These are phyloP conservation scores for Geotrichum europaeum DNA, from an alignment of 1,139 yeast genomes.

Conservation along the genomic window DNA sequence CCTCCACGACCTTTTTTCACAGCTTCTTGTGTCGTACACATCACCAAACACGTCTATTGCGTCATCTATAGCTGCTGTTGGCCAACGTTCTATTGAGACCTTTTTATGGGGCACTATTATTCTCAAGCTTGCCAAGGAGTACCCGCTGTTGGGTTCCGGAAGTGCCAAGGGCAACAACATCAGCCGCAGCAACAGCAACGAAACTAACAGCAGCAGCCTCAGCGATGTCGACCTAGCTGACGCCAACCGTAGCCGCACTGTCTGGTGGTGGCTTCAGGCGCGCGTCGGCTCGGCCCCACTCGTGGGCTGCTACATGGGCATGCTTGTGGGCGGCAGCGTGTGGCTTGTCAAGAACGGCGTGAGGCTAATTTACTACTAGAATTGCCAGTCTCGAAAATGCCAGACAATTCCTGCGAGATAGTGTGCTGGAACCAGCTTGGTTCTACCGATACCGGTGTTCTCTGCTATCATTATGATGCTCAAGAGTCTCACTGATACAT, in stretches of 20 bases:
- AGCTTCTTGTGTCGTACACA: background rate
- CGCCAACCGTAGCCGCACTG: background rate
- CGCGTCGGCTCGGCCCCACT: background rate
- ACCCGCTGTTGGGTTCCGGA: conserved; percentile 1
- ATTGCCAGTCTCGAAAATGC: background rate
- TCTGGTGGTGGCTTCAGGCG: background rate
- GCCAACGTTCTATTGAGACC: conserved; percentile 11
- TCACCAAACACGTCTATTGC: background rate
- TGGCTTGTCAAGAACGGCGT: conserved; percentile 7
- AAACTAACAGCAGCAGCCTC: background rate
- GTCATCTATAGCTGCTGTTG: conserved; percentile 2
- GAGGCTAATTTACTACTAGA: conserved; percentile 5
- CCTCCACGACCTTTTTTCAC: background rate
- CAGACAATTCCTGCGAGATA: background rate
- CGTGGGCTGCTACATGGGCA: background rate
- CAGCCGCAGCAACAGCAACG: background rate
- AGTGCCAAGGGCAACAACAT: background rate
- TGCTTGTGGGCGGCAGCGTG: background rate
- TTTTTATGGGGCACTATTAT: conserved; percentile 8
- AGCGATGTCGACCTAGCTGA: background rate
- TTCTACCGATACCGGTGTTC: background rate
- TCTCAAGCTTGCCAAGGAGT: conserved; percentile 10
- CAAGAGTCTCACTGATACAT: too few species aligned
- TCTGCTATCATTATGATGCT: too few species aligned
- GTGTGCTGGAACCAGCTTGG: background rate